A percentile compares a stretch with the other conserved stretches of the same genome.
phyloP scores from a whole-genome alignment of 2,329 filamentous ascomycete genomes.

The Salinomyces thailandicus region DNA sequence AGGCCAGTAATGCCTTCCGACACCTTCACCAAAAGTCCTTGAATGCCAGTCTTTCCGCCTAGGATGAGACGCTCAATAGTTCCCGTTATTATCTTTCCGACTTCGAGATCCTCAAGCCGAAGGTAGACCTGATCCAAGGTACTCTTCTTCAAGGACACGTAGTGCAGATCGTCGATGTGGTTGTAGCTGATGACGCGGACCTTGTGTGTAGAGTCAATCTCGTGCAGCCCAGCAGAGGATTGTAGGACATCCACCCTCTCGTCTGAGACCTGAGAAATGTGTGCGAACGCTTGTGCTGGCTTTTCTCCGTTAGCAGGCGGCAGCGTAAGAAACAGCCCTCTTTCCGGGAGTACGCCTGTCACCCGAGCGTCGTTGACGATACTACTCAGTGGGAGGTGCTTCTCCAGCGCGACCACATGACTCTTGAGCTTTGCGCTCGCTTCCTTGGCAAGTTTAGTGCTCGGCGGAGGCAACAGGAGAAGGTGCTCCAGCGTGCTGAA shows the following conservation, averaged over 20 bases:
- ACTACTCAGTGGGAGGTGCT: slow-evolving; percentile 59
- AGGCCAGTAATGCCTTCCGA: slow-evolving; percentile 83
- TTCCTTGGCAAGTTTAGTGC: slow-evolving; percentile 27
- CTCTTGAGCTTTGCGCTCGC: slow-evolving; percentile 18
- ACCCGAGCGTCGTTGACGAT: slow-evolving; percentile 70
- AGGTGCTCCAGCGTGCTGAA: slow-evolving; percentile 84
- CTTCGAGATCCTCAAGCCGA: slow-evolving; percentile 76
- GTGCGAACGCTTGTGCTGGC: slow-evolving; percentile 55
- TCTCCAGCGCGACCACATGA: slow-evolving; percentile 24
- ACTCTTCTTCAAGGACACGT: slow-evolving; percentile 72
- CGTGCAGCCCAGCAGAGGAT: slow-evolving; percentile 65
- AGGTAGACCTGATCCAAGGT: slow-evolving; percentile 82
- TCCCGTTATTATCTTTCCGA: slow-evolving; percentile 72
- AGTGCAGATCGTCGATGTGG: slow-evolving; percentile 71
- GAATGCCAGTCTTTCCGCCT: slow-evolving; percentile 65
- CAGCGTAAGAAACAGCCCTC: slow-evolving; percentile 72
- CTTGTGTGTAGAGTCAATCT: slow-evolving; percentile 65
- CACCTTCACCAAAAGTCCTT: slow-evolving; percentile 70
- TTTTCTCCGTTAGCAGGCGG: slow-evolving; percentile 23
- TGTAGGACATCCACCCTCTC: slow-evolving; percentile 77
- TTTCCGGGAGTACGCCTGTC: slow-evolving; percentile 63
- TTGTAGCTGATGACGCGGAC: slow-evolving; percentile 82
- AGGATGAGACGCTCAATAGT: slow-evolving; percentile 77
- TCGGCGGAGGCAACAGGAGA: slow-evolving; percentile 46
- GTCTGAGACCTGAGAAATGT: slow-evolving; percentile 87